Evolutionary conservation across 192 early-diverging fungal genomes (phyloP), one percentile per base, ranked within the genome.

Genomic region (Phlyctochytrium arcticum): DNA sequence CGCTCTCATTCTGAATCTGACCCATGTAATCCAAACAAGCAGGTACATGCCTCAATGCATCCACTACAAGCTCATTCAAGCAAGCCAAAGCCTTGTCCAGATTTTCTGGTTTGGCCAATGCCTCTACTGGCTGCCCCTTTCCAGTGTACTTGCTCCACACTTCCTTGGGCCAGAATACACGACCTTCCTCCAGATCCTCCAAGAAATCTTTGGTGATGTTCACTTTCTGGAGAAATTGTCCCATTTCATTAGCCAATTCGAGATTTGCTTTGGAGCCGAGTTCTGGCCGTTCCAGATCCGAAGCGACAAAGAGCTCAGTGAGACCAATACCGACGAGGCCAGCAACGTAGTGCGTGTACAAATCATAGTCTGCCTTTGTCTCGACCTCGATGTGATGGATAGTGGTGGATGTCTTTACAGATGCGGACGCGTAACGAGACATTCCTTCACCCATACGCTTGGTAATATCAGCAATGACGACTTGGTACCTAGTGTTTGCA

Each of bases 291-390:
- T 97, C 94, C 35, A 96, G 84, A 7, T 88, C 88, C 26, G 89
- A 90, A 12, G 84, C 90, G 23, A 81, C 79, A 83, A 99, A 99
- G 46, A 99, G 84, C 47, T 88, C 80, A 35, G 90, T 95, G 48
- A 99, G 72, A 21, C 97, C 95, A 62, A 91, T 77, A 3, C 97
- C 96, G 39, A 98, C 94, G 10, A 98, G 82, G 27, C 97, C 96
- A 17, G 97, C 96, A 10, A 96, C 96, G 71, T 96, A 98, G 72
- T 98, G 90, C 57, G 92, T 96, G 80, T 99, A 99, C 50, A 93
- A 84, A 74, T 99, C 88, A 81, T 92, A 99, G 74, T 98, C 92
- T 30, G 84, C 88, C 35, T 87, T 72, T 17, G 90, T 93, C 7
- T 56, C 50, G 36, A 85, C 78, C 59, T 79, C 69, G 51, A 81